Conservation (phyloP, 768 basidiomycete species). For the Leccinum incarnatum region DNA sequence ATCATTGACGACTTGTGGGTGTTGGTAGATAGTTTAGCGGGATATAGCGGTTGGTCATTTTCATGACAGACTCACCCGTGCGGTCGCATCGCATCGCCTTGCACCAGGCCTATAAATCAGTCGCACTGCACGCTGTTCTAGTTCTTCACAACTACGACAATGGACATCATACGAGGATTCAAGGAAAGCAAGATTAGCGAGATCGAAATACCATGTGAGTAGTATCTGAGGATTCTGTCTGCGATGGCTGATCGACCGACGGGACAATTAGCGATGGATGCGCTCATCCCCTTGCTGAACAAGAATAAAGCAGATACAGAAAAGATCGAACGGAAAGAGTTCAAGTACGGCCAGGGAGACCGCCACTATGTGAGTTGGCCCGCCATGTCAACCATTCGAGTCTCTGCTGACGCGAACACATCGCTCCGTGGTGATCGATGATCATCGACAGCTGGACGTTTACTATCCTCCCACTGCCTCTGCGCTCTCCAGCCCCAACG, state of each 20-base stretch:
- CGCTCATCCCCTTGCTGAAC: conserved; percentile 51
- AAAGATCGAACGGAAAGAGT: conserved; percentile 50
- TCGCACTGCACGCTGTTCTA: not conserved
- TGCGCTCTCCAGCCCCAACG: conserved; percentile 20
- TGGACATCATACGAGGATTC: conserved; percentile 37
- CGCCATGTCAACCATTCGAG: not conserved
- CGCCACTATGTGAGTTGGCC: conserved; percentile 36
- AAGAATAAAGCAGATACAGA: conserved; percentile 45
- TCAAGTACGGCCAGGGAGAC: conserved; percentile 49
- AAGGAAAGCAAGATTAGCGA: conserved; percentile 29
- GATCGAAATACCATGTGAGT: conserved; percentile 36
- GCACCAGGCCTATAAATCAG: not conserved
- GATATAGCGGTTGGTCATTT: not conserved
- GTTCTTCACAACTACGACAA: conserved; percentile 10
- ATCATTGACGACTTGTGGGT: no score
- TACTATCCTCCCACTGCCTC: conserved; percentile 50
- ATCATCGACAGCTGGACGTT: conserved; percentile 52
- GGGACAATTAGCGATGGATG: conserved; percentile 39
- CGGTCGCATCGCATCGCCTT: not conserved
- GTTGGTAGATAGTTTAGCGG: no score
- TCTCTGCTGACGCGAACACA: not conserved
- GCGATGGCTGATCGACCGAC: conserved; percentile 1
- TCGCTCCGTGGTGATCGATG: not conserved
- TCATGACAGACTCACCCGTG: not conserved
- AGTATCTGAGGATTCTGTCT: not conserved